Evolutionary conservation across 2,329 filamentous ascomycete species (phyloP), one percentile per base, ranked within the genome.

Genomic region (Botrytis squamosa): DNA sequence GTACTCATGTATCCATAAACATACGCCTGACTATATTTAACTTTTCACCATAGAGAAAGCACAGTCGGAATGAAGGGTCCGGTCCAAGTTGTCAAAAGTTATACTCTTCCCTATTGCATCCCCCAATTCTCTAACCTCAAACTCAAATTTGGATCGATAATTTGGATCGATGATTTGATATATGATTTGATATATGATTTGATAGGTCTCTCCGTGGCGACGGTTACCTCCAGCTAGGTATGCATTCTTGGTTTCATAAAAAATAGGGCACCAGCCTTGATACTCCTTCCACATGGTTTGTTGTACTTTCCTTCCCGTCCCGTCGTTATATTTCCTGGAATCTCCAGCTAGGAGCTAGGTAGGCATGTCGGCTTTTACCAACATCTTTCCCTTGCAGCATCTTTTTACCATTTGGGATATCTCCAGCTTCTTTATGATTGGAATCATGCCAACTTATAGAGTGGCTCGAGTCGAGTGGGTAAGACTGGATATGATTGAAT

Each of bases 401-500:
- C 59, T 25, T 25, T 18, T 4, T 0, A n/a, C 33, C 6, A 25
- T 12, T 62, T 7, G 4, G 20, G 36, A 40, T 25, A 1, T 60
- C 33, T 33, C 33, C 33, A 33, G 33, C 33, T 38, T 16, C 59
- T 38, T 25, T 22, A 25, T 38, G 20, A 7, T 38, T 60, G 33
- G 59, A 60, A 36, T 14, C 10, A n/a, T 62, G 59, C 59, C 59
- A 62, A 62, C 59, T 40, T 62, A 9, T 40, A 16, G 5, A 18
- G 52, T 55, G n/a, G n/a, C 49, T 55, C 52, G 36, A 62, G 59
- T 62, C 52, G 36, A 62, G 59, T 62, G 59, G 59, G 36, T 62
- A 62, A 40, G 10, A 38, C 9, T 38, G 57, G 52, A 55, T 29
- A 29, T 18, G 52, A 55, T 16, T 25, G 33, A 25, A 38, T 62